Conservation (phyloP, 495 filamentous ascomycete species). For the Pseudomonodictys pantanalensis region DNA sequence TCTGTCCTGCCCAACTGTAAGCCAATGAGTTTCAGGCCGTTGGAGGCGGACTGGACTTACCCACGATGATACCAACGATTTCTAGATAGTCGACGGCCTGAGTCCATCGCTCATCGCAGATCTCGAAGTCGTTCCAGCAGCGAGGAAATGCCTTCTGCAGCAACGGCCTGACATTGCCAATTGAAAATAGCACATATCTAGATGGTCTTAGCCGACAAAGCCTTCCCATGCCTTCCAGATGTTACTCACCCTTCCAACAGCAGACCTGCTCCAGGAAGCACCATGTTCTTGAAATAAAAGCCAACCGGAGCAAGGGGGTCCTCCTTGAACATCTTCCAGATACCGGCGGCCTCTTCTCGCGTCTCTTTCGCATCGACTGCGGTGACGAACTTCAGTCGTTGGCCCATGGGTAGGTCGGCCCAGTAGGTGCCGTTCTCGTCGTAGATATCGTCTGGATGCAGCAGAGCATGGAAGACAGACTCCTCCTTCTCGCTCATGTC, state of each 20-base stretch:
- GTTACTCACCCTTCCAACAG: conserved; percentile 72
- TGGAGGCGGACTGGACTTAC: conserved; percentile 50
- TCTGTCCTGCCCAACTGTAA: conserved; percentile 31
- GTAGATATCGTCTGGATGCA: conserved; percentile 81
- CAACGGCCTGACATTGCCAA: conserved; percentile 79
- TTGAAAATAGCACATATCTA: conserved; percentile 88
- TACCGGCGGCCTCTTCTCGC: conserved; percentile 57
- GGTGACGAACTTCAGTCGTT: conserved; percentile 70
- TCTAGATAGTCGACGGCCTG: conserved; percentile 80
- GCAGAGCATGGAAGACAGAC: conserved; percentile 68
- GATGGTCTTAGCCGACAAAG: background rate
- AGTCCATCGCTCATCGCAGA: conserved; percentile 72
- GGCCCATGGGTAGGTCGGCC: conserved; percentile 69
- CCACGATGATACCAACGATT: conserved; percentile 82
- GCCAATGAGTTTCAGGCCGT: too few relatives aligned
- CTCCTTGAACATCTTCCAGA: conserved; percentile 73
- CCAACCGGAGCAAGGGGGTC: conserved; percentile 74
- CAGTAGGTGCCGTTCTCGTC: conserved; percentile 78
- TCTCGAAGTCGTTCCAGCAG: conserved; percentile 67
- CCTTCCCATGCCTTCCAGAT: background rate
- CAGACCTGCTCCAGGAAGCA: conserved; percentile 84
- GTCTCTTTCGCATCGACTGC: conserved; percentile 64
- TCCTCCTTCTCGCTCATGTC: conserved; percentile 62
- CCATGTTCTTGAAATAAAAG: conserved; percentile 84
- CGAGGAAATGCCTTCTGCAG: conserved; percentile 63